A percentile compares a stretch with the other conserved stretches of the same genome.
Conservation (phyloP, 129 eudicot species). For the Daucus carota region DNA sequence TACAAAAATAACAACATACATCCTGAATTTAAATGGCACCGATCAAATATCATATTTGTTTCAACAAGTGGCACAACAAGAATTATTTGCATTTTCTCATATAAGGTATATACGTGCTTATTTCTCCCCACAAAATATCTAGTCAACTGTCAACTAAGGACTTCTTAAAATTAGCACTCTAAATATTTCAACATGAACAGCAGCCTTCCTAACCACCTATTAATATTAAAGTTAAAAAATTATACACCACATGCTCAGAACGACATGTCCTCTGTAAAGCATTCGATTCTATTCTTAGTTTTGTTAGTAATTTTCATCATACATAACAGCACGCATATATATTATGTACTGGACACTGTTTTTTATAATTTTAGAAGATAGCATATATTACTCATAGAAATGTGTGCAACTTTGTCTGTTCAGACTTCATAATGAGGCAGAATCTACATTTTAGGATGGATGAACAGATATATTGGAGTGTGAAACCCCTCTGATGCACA, state of each 20-base stretch:
- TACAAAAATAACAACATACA: background rate
- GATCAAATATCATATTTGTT: background rate
- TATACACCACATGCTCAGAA: too few species aligned
- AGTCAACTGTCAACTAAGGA: background rate
- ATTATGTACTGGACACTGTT: too few species aligned
- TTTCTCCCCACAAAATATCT: background rate
- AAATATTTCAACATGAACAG: background rate
- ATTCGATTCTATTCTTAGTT: too few species aligned
- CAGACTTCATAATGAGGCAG: background rate
- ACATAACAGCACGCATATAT: too few species aligned
- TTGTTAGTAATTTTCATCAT: too few species aligned
- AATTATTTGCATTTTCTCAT: background rate
- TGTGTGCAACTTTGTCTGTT: background rate
- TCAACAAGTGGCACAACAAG: background rate
- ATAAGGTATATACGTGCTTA: background rate
- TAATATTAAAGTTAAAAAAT: too few species aligned
- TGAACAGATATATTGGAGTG: background rate
- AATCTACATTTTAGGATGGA: background rate
- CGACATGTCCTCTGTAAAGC: too few species aligned
- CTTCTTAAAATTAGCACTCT: background rate
- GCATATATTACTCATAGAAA: background rate
- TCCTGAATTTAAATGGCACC: background rate
- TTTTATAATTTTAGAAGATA: background rate
- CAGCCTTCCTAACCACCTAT: background rate
- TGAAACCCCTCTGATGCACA: background rate